Base-by-base conservation (phyloP, 306 rosid species). In the Cyamopsis tetragonoloba region DNA sequence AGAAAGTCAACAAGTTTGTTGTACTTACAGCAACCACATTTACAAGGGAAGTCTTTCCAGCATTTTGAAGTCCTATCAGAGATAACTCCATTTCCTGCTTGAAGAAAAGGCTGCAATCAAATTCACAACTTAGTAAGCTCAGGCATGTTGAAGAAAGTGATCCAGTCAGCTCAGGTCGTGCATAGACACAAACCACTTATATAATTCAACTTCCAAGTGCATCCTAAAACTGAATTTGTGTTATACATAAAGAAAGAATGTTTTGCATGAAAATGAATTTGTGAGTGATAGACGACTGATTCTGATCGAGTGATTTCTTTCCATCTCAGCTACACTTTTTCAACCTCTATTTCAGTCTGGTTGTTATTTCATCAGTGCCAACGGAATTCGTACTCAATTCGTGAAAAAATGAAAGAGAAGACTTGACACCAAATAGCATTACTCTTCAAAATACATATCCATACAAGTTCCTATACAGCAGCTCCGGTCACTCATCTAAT, bases 61-160 rank as follows among this genome's bases (percentile, higher is more conserved):
- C 95, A 84, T 91, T 91, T 73, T 88, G 97, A 71, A 91, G 97
- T 34, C 97, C 97, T 35, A 91, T 88, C 72, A 91, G 81, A 73
- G 97, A 91, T 55, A 91, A 73, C 81, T 91, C 97, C 97, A 91
- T 91, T 79, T 91, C 95, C 84, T 91, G 92, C 95, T 91, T 91
- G 82, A 91, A 91, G 68, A 91, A 91, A 61, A 91, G 95, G 88
- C 95, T 88, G 92, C 77, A 84, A 86, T 34, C 76, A 83, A 68
- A 82, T 57, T 55, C 19, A 50, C 49, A 61, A 77, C n/a, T 24
- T 4, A 55, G 47, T 81, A 72, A 72, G 76, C 61, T 23, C 31
- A 22, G 3, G 39, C 24, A 46, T 37, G 19, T 50, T n/a, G 17
- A 74, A 55, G 73, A 73, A 80, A 61, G 24, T 6, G 13, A n/a